Base-by-base conservation (phyloP, 202 grass and related monocot species). In the Hordeum pubiflorum region DNA sequence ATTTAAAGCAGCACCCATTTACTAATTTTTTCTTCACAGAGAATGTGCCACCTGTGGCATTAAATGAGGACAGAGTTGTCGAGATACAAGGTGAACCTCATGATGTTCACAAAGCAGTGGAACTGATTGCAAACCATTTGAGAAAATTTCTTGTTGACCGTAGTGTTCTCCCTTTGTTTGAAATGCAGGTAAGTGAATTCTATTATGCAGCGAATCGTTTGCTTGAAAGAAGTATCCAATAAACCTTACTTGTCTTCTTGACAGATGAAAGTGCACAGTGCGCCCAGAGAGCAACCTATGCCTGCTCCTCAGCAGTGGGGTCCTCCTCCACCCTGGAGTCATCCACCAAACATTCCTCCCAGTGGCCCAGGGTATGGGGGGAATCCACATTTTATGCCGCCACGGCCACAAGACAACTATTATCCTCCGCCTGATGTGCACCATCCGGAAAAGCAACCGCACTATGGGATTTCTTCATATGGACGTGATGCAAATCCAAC, bases 91-190 rank as follows among this genome's bases (percentile, higher is more conserved):
- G 94, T 72, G 94, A 97, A 75, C 91, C 89, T 67, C 48, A 58
- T 20, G 85, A 82, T 77, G 85, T 84, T 86, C 94, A 97, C 72
- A 97, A 97, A 86, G 94, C 91, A 60, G 84, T 97, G 65, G 94
- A 92, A 76, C 75, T 97, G 69, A 94, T 97, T 78, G 84, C 94
- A 87, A 85, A 23, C n/a, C 90, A 97, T 83, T 81, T 97, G 59
- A 94, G 91, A 86, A 97, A 97, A 72, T 97, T 94, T 92, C 89
- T 97, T 84, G 87, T 97, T 84, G 94, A 97, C 79, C 94, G 89
- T 81, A 92, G 87, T 65, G 91, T 97, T 57, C 88, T 97, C 62
- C 94, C 91, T 82, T 82, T 97, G 62, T 97, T 90, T 26, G 94
- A 94, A 89, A 81, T 64, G 9, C 91, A 90, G 81, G 94, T 83